A percentile compares a stretch with the other conserved stretches of the same genome.
These are phyloP conservation scores for Trametes pubescens DNA, from an alignment of 1,284 basidiomycete genomes.

Conservation along the genomic window DNA sequence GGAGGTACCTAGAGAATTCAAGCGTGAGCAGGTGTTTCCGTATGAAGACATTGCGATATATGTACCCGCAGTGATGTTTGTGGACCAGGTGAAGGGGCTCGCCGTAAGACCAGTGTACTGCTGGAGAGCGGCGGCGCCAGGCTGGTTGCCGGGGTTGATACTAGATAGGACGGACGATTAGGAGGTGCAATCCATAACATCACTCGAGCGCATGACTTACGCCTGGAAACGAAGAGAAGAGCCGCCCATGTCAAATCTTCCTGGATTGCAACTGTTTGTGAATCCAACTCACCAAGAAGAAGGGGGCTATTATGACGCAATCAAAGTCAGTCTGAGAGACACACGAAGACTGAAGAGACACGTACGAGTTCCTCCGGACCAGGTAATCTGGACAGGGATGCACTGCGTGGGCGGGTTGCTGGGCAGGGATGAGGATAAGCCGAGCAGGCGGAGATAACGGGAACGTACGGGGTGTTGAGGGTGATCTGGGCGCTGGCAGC, in stretches of 20 bases:
- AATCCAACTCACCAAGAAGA: conserved; percentile 38
- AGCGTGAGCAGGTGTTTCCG: background rate
- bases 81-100: conserved; percentile 40
- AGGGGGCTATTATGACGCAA: conserved; percentile 32
- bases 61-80: conserved; percentile 39
- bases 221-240: conserved; percentile 19
- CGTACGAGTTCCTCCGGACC: conserved; percentile 38
- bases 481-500: conserved; percentile 37
- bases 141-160: conserved; percentile 37
- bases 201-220: conserved; percentile 20
- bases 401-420: conserved; percentile 39
- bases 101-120: conserved; percentile 35
- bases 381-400: conserved; percentile 39
- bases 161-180: conserved; percentile 18
- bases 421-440: background rate
- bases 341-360: conserved; percentile 8
- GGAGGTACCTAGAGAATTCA: conserved; percentile 46
- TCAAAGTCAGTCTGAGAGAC: background rate
- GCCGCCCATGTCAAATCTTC: background rate
- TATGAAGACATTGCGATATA: background rate
- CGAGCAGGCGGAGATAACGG: background rate
- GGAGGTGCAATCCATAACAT: background rate
- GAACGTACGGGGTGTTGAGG: conserved; percentile 45
- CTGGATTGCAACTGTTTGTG: background rate
- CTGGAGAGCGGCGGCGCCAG: conserved; percentile 38